Base-by-base conservation (phyloP, 106 monocot genomes). In the Cymbidium sinense region DNA sequence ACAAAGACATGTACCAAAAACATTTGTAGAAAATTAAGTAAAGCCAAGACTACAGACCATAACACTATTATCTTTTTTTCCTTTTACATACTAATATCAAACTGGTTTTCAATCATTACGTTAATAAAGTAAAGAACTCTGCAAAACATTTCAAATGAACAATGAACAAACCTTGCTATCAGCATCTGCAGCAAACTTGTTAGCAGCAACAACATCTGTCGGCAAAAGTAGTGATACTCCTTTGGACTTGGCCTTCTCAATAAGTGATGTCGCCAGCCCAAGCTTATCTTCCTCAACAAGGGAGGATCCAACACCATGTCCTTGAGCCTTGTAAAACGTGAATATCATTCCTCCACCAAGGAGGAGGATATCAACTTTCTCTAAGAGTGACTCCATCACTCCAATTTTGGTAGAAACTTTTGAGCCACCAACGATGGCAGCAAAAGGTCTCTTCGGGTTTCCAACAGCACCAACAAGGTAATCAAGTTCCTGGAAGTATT, bases 311-410 rank as follows among this genome's bases (percentile, higher is more conserved):
- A 91, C 91, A 13, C 83, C 35, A 43, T 82, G 70, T 36, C 91
- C 91, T 78, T 86, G 88, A 9, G 91, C 91, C 78, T 88, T 91
- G 84, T 88, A 91, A 77, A 91, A 91, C n/a, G 91, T 91, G 77
- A 73, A 91, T 30, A 91, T 86, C 88, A 91, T 91, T 70, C 91
- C 88, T 51, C 91, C 91, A 20, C 91, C 91, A 55, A 91, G 88
- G 21, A 91, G 34, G 67, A 91, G 91, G 20, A 88, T 74, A 73
- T 91, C 91, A 12, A 91, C 86, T 77, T 91, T 91, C 73, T 81
- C 83, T 3, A 91, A 47, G 64, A 91, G 77, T 18, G 88, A 91
- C 36, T 91, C 88, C 0, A 91, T 91, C 80, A 91, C 91, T 7
- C 86, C 91, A 70, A 91, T 91, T 75, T 91, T 91, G 70, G 79